Conservation (phyloP, 371 early-diverging fungal genomes). For the Encephalitozoon romaleae region DNA sequence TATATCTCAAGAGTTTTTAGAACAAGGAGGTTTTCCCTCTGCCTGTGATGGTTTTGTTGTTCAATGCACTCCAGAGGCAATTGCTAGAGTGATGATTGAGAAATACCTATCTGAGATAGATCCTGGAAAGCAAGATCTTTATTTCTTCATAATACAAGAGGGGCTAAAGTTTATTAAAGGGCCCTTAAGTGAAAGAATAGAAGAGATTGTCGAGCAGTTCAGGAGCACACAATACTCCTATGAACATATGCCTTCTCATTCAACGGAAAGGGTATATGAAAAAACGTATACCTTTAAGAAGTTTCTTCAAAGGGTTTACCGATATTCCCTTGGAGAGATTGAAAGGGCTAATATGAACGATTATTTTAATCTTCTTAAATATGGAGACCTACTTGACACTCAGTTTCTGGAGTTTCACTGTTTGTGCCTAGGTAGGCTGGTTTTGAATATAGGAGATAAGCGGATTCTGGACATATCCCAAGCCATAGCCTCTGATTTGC, state of each 20-base stretch:
- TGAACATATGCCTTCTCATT: neutral
- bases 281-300: neutral
- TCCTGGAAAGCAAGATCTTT: slow-evolving; percentile 16
- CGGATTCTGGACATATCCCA: neutral
- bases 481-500: neutral
- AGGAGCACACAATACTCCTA: slow-evolving; percentile 29
- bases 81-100: slow-evolving; percentile 21
- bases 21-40: neutral
- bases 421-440: neutral
- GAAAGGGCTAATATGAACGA: neutral
- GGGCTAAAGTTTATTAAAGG: slow-evolving; percentile 13
- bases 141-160: slow-evolving; percentile 42
- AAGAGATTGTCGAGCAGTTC: slow-evolving; percentile 32
- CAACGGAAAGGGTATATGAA: neutral
- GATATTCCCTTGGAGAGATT: neutral
- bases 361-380: slow-evolving; percentile 12
- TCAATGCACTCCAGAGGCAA: neutral
- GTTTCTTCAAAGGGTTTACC: slow-evolving; percentile 18
- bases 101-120: slow-evolving; percentile 33
- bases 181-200: neutral
- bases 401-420: slow-evolving; percentile 7
- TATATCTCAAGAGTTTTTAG: slow-evolving; percentile 6
- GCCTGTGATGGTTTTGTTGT: neutral
- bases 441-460: neutral
- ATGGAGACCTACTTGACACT: slow-evolving; percentile 12